phyloP scores from a whole-genome alignment of 2,329 filamentous ascomycete genomes.

The Epichloe bromicola region DNA sequence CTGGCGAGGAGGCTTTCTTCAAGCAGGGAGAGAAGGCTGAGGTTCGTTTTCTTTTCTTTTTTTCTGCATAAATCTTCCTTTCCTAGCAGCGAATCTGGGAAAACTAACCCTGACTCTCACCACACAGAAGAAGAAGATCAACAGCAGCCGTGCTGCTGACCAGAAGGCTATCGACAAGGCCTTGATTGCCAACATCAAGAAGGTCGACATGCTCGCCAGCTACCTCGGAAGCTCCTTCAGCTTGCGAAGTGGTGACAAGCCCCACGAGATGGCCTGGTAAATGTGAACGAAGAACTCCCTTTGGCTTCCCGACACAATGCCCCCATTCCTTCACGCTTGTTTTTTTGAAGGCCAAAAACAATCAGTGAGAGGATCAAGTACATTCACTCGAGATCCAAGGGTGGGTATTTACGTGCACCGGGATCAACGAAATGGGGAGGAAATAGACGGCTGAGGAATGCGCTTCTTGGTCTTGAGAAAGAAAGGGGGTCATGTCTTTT shows the following conservation, averaged over 20 bases:
- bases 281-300: constrained; percentile 15
- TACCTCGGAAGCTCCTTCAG: constrained; percentile 96
- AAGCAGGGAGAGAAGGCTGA: constrained; percentile 96
- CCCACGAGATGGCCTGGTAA: constrained; percentile 99
- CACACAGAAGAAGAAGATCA: constrained; percentile 88
- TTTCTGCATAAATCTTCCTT: neutral
- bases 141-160: constrained; percentile 83
- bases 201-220: constrained; percentile 84
- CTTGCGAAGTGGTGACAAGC: constrained; percentile 98
- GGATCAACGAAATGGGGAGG: neutral
- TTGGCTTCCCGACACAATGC: neutral
- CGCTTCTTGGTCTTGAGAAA: neutral
- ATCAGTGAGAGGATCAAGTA: neutral
- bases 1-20: constrained; percentile 97
- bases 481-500: neutral
- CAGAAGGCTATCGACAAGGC: constrained; percentile 99
- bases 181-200: constrained; percentile 91
- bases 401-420: neutral
- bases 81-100: neutral
- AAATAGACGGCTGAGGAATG: neutral
- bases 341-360: constrained; percentile 6
- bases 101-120: constrained; percentile 12
- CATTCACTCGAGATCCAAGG: neutral
- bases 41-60: constrained; percentile 41
- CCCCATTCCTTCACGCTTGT: neutral